phyloP scores from a whole-genome alignment of 306 rosid genomes.

The Geum urbanum region DNA sequence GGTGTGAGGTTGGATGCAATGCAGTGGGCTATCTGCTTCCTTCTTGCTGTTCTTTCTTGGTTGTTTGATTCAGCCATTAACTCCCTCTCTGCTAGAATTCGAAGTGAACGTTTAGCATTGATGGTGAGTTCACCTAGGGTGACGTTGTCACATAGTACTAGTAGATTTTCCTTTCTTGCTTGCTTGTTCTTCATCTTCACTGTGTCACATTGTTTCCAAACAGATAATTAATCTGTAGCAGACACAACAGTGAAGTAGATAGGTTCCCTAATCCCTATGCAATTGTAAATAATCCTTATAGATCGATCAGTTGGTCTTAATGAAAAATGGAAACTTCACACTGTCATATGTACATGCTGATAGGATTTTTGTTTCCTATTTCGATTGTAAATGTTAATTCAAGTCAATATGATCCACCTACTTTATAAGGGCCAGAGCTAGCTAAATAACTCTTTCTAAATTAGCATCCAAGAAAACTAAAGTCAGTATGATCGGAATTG shows the following conservation, averaged over 20 bases:
- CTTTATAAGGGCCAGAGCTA: neutral
- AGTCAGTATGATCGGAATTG: too few relatives aligned
- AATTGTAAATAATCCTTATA: neutral
- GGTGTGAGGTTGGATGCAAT: slow-evolving; percentile 36
- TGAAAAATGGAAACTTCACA: neutral
- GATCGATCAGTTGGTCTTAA: neutral
- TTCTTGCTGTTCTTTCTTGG: slow-evolving; percentile 45
- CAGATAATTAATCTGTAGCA: neutral
- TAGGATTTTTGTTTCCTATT: neutral
- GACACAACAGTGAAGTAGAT: neutral
- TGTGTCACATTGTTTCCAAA: slow-evolving; percentile 8
- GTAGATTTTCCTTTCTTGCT: slow-evolving; percentile 4
- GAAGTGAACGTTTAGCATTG: neutral
- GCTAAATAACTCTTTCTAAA: neutral
- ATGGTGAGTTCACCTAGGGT: neutral
- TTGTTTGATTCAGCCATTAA: slow-evolving; percentile 21
- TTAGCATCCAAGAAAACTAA: neutral
- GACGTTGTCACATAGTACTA: neutral
- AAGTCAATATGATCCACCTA: neutral
- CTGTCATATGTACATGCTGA: neutral
- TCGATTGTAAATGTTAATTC: neutral
- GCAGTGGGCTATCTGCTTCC: slow-evolving; percentile 43
- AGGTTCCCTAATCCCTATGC: neutral
- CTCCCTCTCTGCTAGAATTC: neutral
- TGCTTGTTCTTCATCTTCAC: slow-evolving; percentile 24